Evolutionary conservation across 192 early-diverging fungal genomes (phyloP).

Genomic region (Pilobolus umbonatus): DNA sequence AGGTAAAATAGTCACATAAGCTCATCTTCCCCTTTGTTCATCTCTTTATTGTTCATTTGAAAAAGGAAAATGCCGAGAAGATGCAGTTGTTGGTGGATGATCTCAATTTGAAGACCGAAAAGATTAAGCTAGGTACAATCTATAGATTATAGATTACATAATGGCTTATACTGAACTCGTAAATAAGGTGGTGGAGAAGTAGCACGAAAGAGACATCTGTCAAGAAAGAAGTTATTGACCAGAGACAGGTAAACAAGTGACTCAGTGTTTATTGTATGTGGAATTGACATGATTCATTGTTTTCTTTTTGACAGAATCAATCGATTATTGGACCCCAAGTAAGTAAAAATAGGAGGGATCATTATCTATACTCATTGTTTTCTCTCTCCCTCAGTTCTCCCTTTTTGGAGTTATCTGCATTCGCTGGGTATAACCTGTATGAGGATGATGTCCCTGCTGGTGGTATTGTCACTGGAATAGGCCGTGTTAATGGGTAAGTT

Average conservation of each 20-base stretch:
- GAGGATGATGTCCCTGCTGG: conserved; percentile 81
- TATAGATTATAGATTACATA: neutral
- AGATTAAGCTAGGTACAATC: conserved; percentile 72
- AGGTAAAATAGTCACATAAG: conserved; percentile 42
- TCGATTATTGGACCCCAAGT: conserved; percentile 71
- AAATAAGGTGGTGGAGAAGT: conserved; percentile 74
- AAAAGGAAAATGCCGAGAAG: conserved; percentile 73
- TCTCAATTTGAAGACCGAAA: conserved; percentile 55
- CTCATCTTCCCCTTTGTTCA: neutral
- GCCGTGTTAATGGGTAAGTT: conserved; percentile 77
- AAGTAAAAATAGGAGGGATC: neutral
- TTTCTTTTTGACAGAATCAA: conserved; percentile 48
- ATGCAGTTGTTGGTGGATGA: conserved; percentile 66
- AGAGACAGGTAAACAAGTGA: conserved; percentile 65
- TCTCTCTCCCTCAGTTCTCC: conserved; percentile 59
- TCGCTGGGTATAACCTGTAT: conserved; percentile 88
- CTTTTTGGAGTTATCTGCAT: conserved; percentile 91
- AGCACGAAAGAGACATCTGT: conserved; percentile 78
- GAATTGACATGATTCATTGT: too few relatives aligned
- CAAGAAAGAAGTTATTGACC: conserved; percentile 84
- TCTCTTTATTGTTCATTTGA: too few relatives aligned
- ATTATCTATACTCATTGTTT: neutral
- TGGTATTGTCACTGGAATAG: conserved; percentile 94
- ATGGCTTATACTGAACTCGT: neutral
- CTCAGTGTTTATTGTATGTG: neutral